Base-by-base conservation (phyloP, 768 basidiomycete species). In the Mrakia gelida region DNA sequence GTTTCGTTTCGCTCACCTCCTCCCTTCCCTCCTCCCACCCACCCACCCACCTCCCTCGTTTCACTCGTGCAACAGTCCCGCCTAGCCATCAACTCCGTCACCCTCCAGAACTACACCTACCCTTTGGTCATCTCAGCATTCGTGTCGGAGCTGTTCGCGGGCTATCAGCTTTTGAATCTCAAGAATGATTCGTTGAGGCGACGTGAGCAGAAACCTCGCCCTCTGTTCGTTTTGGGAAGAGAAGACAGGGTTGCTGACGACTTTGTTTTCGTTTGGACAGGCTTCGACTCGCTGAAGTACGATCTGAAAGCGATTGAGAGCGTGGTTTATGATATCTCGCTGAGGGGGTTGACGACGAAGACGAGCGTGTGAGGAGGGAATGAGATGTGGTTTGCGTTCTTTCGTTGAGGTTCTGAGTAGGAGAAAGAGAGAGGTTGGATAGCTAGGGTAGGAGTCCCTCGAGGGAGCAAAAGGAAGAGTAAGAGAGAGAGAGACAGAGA, bases 241-340 rank as follows among this genome's bases (percentile, higher is more conserved):
- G n/a, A n/a, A n/a, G n/a, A n/a, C n/a, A n/a, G n/a, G n/a, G n/a
- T n/a, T 34, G 32, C 71, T 34, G 9, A 11, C 16, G 43, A n/a
- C 38, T 45, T 26, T 9, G 34, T 7, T 30, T 38, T 18, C 13
- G 52, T 15, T 59, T n/a, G 45, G 6, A 15, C 67, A 76, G 75
- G 84, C 41, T 86, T 86, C 77, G 85, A 86, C 81, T 82, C 83
- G 28, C 80, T 86, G 73, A 86, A 86, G 80, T 86, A 86, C 81
- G 86, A 86, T 72, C 80, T 86, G 59, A 86, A 86, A 82, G 80
- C 82, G 62, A 84, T 85, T 52, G 86, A 86, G 75, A 85, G 86
- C 80, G 80, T 80, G 75, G 43, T 72, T 79, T 79, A 75, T 26
- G 75, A 75, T 30, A 67, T 75, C 54, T 68, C 65, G 7, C 30